These are phyloP conservation scores for Amphichorda felina DNA, from an alignment of 2,329 filamentous ascomycete species.

Conservation along the genomic window DNA sequence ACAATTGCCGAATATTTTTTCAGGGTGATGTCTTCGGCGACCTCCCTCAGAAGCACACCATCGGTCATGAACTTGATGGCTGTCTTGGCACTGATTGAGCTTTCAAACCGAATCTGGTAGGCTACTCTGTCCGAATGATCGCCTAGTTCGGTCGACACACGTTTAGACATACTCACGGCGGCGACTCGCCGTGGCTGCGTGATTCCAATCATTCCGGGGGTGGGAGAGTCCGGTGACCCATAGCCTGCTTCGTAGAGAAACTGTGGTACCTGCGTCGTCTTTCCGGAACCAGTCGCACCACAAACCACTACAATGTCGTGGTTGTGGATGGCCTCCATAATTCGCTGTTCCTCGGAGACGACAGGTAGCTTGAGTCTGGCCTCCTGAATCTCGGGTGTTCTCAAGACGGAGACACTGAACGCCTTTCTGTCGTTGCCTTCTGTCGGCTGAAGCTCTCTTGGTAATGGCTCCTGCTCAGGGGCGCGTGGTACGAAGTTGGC, in stretches of 20 bases:
- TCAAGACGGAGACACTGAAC: constrained; percentile 60
- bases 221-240: constrained; percentile 64
- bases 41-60: constrained; percentile 84
- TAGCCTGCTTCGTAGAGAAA: constrained; percentile 94
- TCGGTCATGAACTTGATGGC: constrained; percentile 99
- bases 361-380: constrained; percentile 74
- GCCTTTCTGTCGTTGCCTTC: constrained; percentile 55
- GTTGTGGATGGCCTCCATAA: constrained; percentile 96
- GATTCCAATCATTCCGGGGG: constrained; percentile 84
- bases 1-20: constrained; percentile 87
- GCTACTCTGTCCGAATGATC: constrained; percentile 66
- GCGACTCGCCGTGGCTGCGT: constrained; percentile 93
- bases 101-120: constrained; percentile 93
- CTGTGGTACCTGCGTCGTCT: constrained; percentile 94
- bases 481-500: constrained; percentile 55
- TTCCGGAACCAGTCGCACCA: constrained; percentile 91
- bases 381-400: constrained; percentile 63
- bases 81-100: constrained; percentile 66
- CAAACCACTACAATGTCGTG: constrained; percentile 85
- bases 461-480: constrained; percentile 59
- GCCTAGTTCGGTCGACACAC: constrained; percentile 77
- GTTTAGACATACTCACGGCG: constrained; percentile 91
- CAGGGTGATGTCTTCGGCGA: constrained; percentile 78
- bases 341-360: constrained; percentile 88
- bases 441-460: constrained; percentile 51